Evolutionary conservation across 1,139 yeast species (phyloP).

Genomic region (Sugiyamaella castrensis): DNA sequence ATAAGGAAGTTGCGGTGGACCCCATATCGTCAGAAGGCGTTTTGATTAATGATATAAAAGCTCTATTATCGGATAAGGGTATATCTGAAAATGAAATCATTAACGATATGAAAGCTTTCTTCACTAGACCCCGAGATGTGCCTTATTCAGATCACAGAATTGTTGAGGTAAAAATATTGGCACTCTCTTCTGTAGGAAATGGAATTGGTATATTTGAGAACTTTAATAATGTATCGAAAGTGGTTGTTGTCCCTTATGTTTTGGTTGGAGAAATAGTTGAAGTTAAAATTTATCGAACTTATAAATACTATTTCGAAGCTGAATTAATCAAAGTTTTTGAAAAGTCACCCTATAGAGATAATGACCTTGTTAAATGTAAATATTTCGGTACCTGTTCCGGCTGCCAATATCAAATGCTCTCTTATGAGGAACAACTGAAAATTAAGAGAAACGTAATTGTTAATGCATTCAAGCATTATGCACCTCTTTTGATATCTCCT

Average conservation of each 20-base stretch:
- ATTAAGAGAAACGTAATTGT: slow-evolving; percentile 71
- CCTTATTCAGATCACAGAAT: slow-evolving; percentile 59
- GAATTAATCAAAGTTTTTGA: slow-evolving; percentile 59
- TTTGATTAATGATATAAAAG: slow-evolving; percentile 67
- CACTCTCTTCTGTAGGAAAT: slow-evolving; percentile 68
- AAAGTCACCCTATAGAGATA: slow-evolving; percentile 50
- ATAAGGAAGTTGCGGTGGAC: slow-evolving; percentile 63
- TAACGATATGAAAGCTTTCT: slow-evolving; percentile 63
- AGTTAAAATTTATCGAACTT: slow-evolving; percentile 72
- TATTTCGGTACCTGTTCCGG: slow-evolving; percentile 86
- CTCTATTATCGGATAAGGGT: slow-evolving; percentile 46
- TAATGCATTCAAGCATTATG: slow-evolving; percentile 80
- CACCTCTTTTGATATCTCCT: slow-evolving; percentile 43
- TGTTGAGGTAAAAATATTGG: slow-evolving; percentile 53
- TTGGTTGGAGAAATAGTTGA: slow-evolving; percentile 78
- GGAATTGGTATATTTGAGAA: slow-evolving; percentile 36
- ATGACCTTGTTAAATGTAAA: slow-evolving; percentile 57
- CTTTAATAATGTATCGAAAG: slow-evolving; percentile 21
- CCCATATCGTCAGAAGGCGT: slow-evolving; percentile 82
- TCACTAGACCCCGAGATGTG: slow-evolving; percentile 56
- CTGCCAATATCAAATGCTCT: slow-evolving; percentile 84
- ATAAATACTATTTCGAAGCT: slow-evolving; percentile 69
- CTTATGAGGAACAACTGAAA: slow-evolving; percentile 66
- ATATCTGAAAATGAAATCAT: slow-evolving; percentile 48
- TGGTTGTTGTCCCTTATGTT: slow-evolving; percentile 78